Conservation (phyloP, 495 filamentous ascomycete species). For the Talaromyces nanjingensis region DNA sequence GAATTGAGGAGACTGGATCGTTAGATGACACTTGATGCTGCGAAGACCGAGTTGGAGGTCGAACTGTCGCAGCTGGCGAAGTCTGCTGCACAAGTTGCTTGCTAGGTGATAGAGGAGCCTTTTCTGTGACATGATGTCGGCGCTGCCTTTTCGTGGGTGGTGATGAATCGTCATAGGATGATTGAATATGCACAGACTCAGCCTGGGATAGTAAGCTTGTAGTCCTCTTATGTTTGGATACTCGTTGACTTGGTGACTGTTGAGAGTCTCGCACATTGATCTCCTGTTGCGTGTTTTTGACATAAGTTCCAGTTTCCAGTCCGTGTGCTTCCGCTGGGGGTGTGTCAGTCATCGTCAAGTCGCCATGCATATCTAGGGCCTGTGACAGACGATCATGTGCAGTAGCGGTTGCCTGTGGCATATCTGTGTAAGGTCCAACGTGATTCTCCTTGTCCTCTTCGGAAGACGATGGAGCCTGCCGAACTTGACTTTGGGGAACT, state of each 20-base stretch:
- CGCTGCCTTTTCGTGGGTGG: slow-evolving; percentile 8
- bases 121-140: neutral
- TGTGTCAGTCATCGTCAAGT: neutral
- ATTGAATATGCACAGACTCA: neutral
- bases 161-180: slow-evolving; percentile 4
- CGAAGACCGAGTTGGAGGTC: neutral
- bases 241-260: slow-evolving; percentile 24
- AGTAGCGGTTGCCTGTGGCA: slow-evolving; percentile 24
- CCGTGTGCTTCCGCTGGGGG: neutral
- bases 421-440: slow-evolving; percentile 19
- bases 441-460: slow-evolving; percentile 50
- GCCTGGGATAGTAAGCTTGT: neutral
- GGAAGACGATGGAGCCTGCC: slow-evolving; percentile 21
- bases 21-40: neutral
- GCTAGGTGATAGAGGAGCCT: neutral
- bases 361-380: slow-evolving; percentile 23
- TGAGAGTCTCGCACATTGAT: slow-evolving; percentile 44
- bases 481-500: slow-evolving; percentile 20
- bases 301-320: neutral
- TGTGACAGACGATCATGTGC: slow-evolving; percentile 37
- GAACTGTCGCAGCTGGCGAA: neutral
- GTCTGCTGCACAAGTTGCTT: neutral
- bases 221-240: neutral
- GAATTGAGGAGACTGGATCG: neutral
- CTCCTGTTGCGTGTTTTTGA: slow-evolving; percentile 26